Conservation (phyloP, 2,329 filamentous ascomycete genomes). For the Curvularia eragrostidis region DNA sequence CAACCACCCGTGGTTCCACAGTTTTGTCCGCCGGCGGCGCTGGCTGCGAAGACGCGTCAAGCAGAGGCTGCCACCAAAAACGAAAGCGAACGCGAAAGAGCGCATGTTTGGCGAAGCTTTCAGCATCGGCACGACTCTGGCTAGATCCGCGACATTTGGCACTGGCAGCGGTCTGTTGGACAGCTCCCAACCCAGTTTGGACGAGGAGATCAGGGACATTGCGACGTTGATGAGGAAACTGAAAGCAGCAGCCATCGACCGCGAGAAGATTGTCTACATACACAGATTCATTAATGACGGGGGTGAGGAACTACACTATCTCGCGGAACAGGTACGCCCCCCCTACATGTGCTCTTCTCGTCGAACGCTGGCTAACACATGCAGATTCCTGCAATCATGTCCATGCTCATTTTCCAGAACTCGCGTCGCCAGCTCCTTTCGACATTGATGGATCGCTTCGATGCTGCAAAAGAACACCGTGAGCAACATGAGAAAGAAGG, state of each 20-base stretch:
- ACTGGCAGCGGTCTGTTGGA: slow-evolving; percentile 52
- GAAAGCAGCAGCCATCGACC: slow-evolving; percentile 76
- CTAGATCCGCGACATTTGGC: slow-evolving; percentile 47
- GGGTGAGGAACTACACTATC: slow-evolving; percentile 72
- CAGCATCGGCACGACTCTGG: slow-evolving; percentile 47
- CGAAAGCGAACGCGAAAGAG: slow-evolving; percentile 40
- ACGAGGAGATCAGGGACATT: slow-evolving; percentile 68
- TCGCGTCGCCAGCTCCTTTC: slow-evolving; percentile 79
- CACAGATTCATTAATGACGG: slow-evolving; percentile 81
- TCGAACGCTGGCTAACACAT: slow-evolving; percentile 20
- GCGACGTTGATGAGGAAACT: slow-evolving; percentile 73
- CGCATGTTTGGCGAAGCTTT: slow-evolving; percentile 49
- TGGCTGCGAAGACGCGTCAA: slow-evolving; percentile 86
- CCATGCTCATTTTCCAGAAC: slow-evolving; percentile 85
- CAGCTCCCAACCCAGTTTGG: slow-evolving; percentile 43
- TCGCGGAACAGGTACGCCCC: slow-evolving; percentile 65
- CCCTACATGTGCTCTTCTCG: neutral
- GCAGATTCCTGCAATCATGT: slow-evolving; percentile 55
- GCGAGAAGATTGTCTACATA: slow-evolving; percentile 87
- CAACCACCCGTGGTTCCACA: slow-evolving; percentile 88
- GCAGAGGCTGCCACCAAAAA: slow-evolving; percentile 54
- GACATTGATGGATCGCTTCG: slow-evolving; percentile 65
- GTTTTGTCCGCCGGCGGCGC: slow-evolving; percentile 86
- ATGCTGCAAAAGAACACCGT: slow-evolving; percentile 60
- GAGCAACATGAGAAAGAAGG: slow-evolving; percentile 53